These are phyloP conservation scores for Ephemerocybe angulata DNA, from an alignment of 768 basidiomycete species.

Conservation along the genomic window DNA sequence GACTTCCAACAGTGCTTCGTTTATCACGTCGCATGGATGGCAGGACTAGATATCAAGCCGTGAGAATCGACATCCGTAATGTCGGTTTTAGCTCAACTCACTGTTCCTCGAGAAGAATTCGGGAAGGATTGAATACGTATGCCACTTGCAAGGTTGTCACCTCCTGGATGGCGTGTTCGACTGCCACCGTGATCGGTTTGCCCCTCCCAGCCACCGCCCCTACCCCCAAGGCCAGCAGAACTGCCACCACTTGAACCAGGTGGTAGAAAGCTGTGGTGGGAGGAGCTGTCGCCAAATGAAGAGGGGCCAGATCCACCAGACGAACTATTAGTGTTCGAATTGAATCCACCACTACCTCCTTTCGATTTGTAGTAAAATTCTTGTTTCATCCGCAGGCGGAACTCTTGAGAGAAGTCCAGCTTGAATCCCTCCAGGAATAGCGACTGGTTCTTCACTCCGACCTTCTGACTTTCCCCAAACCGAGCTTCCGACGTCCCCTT, in stretches of 20 bases:
- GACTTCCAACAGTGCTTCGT: not conserved
- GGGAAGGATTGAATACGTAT: no score
- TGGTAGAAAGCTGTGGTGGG: no score
- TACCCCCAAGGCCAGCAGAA: no score
- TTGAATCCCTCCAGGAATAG: not conserved
- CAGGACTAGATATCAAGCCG: no score
- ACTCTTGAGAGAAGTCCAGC: not conserved
- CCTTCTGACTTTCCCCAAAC: not conserved
- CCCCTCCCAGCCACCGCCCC: no score
- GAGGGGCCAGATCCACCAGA: no score
- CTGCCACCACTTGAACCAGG: no score
- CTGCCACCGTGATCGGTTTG: no score
- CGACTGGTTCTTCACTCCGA: not conserved
- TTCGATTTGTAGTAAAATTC: not conserved
- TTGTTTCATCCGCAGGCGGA: not conserved
- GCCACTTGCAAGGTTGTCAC: no score
- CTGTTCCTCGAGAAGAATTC: not conserved
- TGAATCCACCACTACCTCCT: not conserved
- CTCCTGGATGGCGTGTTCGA: no score
- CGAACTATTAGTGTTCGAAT: no score
- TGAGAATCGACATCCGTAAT: not conserved
- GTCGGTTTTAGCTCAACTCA: not conserved
- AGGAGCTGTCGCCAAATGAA: no score
- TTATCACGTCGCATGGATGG: not conserved
- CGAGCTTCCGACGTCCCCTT: not conserved